Base-by-base conservation (phyloP, 805 yeast species). In the Spathaspora boniae region DNA sequence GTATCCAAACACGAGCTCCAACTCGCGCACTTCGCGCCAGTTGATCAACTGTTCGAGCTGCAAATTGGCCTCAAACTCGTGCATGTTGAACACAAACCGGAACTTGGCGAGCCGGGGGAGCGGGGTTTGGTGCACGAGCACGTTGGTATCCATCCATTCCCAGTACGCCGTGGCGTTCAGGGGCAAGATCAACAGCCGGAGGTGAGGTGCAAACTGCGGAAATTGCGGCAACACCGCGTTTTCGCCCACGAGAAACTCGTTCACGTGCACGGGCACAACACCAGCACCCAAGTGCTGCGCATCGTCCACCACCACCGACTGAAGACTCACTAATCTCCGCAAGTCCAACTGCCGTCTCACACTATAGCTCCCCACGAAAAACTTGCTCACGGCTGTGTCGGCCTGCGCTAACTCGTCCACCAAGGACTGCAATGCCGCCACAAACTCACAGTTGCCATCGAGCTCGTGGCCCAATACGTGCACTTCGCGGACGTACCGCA, bases 1-100 rank as follows among this genome's bases (percentile, higher is more conserved):
- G 47, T 86, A 77, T 1, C 82, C 82, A 19, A 78, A 48, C 5
- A 62, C 60, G 14, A 82, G 41, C 44, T 80, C 82, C 29, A 82
- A 50, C 24, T 61, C 62, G 30, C 56, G 50, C 5, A 62, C 38
- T n/a, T 21, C 25, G 4, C 18, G 19, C 49, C 61, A 49, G 23
- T 48, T 34, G 17, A 61, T 34, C 16, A 36, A 42, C 9, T 47
- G 43, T 9, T 49, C 20, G 6, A 51, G 30, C 15, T 36, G 30
- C 4, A 33, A 20, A 22, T 42, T 37, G 31, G 36, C 40, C 15
- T 32, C 29, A 22, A 26, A 20, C 20, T 44, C 32, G n/a, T 43
- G 34, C 23, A 45, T 49, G 22, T 48, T 41, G 33, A 54, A 51
- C n/a, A 57, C 51, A 26, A 60, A 35, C 26, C 46, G 53, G 38